Evolutionary conservation across 176 grass and related monocot genomes (phyloP).

Genomic region (Echinochloa phyllopogon): DNA sequence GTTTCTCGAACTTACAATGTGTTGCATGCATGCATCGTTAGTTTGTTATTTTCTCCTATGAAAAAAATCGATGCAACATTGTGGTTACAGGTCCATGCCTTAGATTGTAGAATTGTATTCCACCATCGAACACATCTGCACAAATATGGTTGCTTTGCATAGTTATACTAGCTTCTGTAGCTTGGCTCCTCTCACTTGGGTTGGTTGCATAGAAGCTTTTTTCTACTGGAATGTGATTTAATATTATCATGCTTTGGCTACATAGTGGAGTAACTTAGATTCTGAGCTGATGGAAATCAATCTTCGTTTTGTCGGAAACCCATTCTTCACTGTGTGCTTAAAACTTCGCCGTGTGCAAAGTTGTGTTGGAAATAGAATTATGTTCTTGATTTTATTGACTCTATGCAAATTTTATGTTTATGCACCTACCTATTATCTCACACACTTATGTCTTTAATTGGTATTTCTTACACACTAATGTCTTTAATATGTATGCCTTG

Average conservation of each 20-base stretch:
- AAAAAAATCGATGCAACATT: neutral
- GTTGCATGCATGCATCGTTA: neutral
- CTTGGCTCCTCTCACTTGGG: neutral
- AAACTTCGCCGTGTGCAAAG: neutral
- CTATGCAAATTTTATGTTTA: conserved; percentile 4
- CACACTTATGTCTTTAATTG: conserved; percentile 39
- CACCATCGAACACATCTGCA: conserved; percentile 8
- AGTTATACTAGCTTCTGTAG: neutral
- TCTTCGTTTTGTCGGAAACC: conserved; percentile 15
- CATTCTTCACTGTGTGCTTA: conserved; percentile 3
- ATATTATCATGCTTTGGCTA: neutral
- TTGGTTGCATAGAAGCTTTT: neutral
- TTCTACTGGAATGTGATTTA: conserved; percentile 1
- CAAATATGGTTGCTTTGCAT: neutral
- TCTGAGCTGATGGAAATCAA: neutral
- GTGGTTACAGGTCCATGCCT: neutral
- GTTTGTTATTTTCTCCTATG: neutral
- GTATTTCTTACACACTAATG: neutral
- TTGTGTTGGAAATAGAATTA: neutral
- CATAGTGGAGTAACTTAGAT: conserved; percentile 6
- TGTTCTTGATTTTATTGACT: conserved; percentile 32
- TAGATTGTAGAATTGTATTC: neutral
- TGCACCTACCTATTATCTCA: neutral
- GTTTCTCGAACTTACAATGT: neutral
- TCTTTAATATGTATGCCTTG: neutral